Conservation (phyloP, 2,329 filamentous ascomycete species). For the Mycocentrospora acerina region DNA sequence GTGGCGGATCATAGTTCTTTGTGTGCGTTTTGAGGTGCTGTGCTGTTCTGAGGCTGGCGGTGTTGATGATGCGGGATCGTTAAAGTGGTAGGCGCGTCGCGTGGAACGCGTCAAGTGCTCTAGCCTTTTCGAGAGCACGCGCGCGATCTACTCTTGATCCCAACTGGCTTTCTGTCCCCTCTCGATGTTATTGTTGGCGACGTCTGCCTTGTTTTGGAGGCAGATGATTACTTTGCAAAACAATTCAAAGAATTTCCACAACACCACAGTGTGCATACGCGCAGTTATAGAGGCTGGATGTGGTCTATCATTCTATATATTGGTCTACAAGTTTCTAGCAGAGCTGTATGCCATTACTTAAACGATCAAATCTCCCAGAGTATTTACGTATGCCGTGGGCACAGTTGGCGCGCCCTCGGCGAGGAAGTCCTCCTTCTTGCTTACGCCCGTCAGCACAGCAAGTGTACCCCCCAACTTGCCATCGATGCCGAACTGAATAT, state of each 20-base stretch:
- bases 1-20: conserved; percentile 39
- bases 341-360: conserved; percentile 11
- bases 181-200: no score
- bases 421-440: conserved; percentile 80
- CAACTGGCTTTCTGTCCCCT: no score
- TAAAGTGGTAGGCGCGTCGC: conserved; percentile 24
- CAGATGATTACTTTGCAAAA: no score
- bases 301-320: neutral
- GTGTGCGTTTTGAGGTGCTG: conserved; percentile 7
- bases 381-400: conserved; percentile 82
- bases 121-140: conserved; percentile 9
- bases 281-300: no score
- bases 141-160: no score
- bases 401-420: conserved; percentile 67
- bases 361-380: conserved; percentile 70
- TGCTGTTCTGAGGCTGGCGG: conserved; percentile 5
- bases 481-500: conserved; percentile 93
- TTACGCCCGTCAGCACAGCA: conserved; percentile 87
- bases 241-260: no score
- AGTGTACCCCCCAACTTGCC: conserved; percentile 88
- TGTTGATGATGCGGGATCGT: conserved; percentile 6
- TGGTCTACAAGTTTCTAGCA: no score
- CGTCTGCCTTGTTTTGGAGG: no score
- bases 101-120: conserved; percentile 17
- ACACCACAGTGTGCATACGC: no score